Evolutionary conservation across 176 grass and related monocot genomes (phyloP).

Genomic region (Themeda triandra): DNA sequence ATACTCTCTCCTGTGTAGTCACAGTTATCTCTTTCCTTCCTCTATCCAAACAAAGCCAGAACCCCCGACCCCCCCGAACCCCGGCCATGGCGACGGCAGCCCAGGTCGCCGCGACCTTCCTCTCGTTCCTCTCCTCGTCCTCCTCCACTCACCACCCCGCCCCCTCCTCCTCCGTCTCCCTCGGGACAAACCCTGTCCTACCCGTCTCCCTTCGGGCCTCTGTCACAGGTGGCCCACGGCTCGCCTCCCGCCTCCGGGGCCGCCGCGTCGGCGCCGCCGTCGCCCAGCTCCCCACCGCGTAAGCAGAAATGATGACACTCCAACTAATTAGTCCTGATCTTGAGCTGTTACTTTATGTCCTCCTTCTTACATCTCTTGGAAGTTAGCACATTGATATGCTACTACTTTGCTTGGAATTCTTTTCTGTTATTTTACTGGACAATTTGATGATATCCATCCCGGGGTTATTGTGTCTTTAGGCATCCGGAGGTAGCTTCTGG

Average conservation of each 20-base stretch:
- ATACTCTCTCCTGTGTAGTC: too few relatives aligned
- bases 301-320: not conserved
- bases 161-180: constrained; percentile 25
- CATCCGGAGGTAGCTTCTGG: constrained; percentile 42
- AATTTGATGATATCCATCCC: constrained; percentile 9
- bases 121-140: constrained; percentile 34
- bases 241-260: constrained; percentile 14
- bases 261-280: constrained; percentile 24
- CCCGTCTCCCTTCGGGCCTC: constrained; percentile 12
- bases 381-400: not conserved
- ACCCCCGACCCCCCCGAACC: not conserved
- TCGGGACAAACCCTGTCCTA: constrained; percentile 9
- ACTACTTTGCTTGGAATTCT: not conserved
- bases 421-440: constrained; percentile 6
- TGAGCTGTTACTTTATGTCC: not conserved
- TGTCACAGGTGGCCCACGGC: constrained; percentile 3
- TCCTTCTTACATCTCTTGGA: not conserved
- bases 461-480: constrained; percentile 8
- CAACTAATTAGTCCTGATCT: not conserved
- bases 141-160: constrained; percentile 17
- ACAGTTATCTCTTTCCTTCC: constrained; percentile 11
- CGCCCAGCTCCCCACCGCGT: constrained; percentile 51
- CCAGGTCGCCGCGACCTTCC: constrained; percentile 37
- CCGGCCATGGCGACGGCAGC: constrained; percentile 27
- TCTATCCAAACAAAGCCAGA: constrained; percentile 10